Percentiles rank a stretch among this genome's conserved stretches.
Evolutionary conservation across 371 early-diverging fungal species (phyloP).

Genomic region (Mucor saturninus): DNA sequence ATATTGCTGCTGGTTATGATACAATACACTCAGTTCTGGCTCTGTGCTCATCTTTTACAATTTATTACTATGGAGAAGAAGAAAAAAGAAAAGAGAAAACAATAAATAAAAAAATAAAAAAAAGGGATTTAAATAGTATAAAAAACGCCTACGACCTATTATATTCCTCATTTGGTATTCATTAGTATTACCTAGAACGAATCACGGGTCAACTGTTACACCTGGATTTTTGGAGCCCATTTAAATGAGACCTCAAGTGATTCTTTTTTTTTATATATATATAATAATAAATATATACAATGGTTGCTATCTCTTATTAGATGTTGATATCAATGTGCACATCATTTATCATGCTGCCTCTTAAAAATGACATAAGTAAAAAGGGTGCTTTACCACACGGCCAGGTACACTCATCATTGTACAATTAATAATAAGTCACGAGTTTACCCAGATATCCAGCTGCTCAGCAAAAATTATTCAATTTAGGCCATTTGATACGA

Average conservation of each 20-base stretch:
- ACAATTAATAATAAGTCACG: conserved; percentile 17
- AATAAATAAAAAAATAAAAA: conserved; percentile 4
- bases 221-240: background rate
- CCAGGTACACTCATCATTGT: conserved; percentile 19
- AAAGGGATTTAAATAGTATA: background rate
- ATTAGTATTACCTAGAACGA: background rate
- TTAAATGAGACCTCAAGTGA: conserved; percentile 12
- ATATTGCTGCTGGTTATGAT: conserved; percentile 16
- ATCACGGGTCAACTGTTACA: conserved; percentile 18
- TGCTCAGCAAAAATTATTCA: too few relatives aligned
- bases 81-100: conserved; percentile 13
- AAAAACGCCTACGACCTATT: background rate
- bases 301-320: too few relatives aligned
- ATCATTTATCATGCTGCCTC: too few relatives aligned
- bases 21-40: conserved; percentile 18
- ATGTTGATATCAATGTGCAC: too few relatives aligned
- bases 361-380: background rate
- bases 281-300: too few relatives aligned
- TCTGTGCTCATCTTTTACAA: conserved; percentile 18
- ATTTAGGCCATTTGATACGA: too few relatives aligned
- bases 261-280: conserved; percentile 4
- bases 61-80: conserved; percentile 3
- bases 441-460: background rate
- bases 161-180: background rate
- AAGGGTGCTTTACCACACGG: background rate